Base-by-base conservation (phyloP, 148 eudicot genomes). In the Silene latifolia region DNA sequence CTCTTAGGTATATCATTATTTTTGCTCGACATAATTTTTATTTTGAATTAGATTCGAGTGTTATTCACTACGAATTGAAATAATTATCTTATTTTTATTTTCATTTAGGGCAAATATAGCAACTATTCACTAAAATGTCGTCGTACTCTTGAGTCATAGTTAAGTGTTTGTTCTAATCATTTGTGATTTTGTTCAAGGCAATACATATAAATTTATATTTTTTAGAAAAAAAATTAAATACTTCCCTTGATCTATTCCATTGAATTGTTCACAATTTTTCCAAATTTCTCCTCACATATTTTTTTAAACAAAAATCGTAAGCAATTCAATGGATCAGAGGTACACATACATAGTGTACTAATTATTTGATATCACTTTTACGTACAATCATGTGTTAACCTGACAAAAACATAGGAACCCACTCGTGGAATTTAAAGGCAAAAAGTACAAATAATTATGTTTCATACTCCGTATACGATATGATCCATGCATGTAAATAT, bases 1-100 rank as follows among this genome's bases (percentile, higher is more conserved):
- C 77, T 91, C 72, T 66, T 90, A 80, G 96, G 96, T 90, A 82
- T 72, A 65, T 76, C 2, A 4, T 20, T n/a, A 15, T 10, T n/a
- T 24, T 3, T 24, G 13, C 39, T 23, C 32, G 32, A 5, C 66
- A 62, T 10, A 62, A 24, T 25, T n/a, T 42, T 39, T 42, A 67
- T 67, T 67, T 46, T 67, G 27, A 11, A 19, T n/a, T 9, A 44
- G 20, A 62, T 62, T 13, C 6, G 17, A 24, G 7, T 62, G 0
- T 24, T 20, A 62, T 27, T 62, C 27, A 62, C 10, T 23, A 8
- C 21, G 8, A 7, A 61, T 7, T 20, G 4, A 8, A 2, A n/a
- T 19, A 2, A 21, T 59, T n/a, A 0, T 58, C 29, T 27, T 35
- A 35, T 2, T 35, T 2, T 35, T 1, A 1, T 21, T 21, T 59